Evolutionary conservation across 164 flowering plant species (phyloP).

Genomic region (Malania oleifera): DNA sequence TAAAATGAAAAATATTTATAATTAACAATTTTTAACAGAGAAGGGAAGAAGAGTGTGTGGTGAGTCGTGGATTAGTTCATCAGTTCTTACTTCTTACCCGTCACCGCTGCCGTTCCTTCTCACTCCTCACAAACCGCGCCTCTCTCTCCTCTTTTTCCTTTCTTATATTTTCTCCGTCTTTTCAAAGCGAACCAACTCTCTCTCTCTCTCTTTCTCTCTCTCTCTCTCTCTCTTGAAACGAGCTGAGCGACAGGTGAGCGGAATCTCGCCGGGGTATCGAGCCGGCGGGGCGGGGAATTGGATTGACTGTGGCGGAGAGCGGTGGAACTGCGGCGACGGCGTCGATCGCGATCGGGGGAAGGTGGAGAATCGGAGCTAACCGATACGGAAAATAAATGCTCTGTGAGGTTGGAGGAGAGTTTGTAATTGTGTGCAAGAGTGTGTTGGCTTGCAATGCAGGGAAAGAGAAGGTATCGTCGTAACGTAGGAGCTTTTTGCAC

Average conservation of each 20-base stretch:
- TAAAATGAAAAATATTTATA: no score
- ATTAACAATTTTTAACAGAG: no score
- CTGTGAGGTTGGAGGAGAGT: no score
- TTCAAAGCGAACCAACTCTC: slow-evolving; percentile 9
- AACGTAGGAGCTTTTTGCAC: slow-evolving; percentile 3
- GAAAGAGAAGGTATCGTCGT: slow-evolving; percentile 5
- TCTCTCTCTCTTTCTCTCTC: neutral
- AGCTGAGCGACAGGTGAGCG: slow-evolving; percentile 13
- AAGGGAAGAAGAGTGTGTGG: no score
- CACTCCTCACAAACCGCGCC: neutral
- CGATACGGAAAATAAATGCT: slow-evolving; percentile 13
- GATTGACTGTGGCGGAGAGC: no score
- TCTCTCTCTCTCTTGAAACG: no score
- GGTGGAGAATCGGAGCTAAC: slow-evolving; percentile 8
- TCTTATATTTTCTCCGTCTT: slow-evolving; percentile 4
- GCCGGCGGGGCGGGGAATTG: neutral
- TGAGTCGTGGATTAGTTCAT: no score
- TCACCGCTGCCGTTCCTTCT: no score
- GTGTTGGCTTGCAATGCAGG: slow-evolving; percentile 20
- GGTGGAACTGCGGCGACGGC: no score
- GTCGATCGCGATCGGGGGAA: no score
- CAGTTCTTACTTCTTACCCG: no score
- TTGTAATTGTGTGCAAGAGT: no score
- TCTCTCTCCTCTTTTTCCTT: neutral
- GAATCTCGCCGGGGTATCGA: slow-evolving; percentile 12